These are phyloP conservation scores for Penicillium canariense DNA, from an alignment of 495 filamentous ascomycete genomes.

Conservation along the genomic window DNA sequence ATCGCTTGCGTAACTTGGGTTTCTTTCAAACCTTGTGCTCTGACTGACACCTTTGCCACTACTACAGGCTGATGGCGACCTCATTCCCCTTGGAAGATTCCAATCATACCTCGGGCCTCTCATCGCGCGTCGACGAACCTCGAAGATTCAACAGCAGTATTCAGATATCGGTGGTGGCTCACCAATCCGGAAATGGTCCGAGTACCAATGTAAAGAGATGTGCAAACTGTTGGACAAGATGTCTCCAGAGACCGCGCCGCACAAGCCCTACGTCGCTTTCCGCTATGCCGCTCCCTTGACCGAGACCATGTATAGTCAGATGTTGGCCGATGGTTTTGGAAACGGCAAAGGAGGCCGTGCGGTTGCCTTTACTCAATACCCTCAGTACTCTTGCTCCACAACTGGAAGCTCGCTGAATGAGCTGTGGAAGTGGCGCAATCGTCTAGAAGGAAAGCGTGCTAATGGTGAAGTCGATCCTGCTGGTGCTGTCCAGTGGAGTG, in stretches of 20 bases:
- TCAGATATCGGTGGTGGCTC: conserved; percentile 93
- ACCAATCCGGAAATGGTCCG: conserved; percentile 96
- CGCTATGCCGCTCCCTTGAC: conserved; percentile 93
- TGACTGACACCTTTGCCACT: not conserved
- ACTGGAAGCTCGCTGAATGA: conserved; percentile 96
- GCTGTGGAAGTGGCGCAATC: conserved; percentile 91
- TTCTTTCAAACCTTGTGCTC: not conserved
- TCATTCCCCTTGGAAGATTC: conserved; percentile 93
- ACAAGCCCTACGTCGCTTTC: conserved; percentile 99
- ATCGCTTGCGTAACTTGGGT: not conserved
- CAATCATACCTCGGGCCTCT: conserved; percentile 88
- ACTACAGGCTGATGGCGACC: conserved; percentile 78
- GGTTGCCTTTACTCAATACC: conserved; percentile 97
- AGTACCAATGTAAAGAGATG: conserved; percentile 88
- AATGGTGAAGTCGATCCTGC: conserved; percentile 46
- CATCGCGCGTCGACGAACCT: conserved; percentile 81
- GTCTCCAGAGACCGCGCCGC: conserved; percentile 89
- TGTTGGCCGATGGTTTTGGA: conserved; percentile 87
- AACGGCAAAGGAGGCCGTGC: conserved; percentile 83
- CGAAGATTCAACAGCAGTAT: conserved; percentile 96
- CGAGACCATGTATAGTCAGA: conserved; percentile 79
- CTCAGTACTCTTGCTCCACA: conserved; percentile 98
- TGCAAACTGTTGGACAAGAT: conserved; percentile 91
- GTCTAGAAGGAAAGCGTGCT: conserved; percentile 73
- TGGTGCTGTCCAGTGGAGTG: conserved; percentile 89